Evolutionary conservation across 2,329 filamentous ascomycete genomes (phyloP), one percentile per base, ranked within the genome.

Genomic region (Hymenoscyphus infarciens): DNA sequence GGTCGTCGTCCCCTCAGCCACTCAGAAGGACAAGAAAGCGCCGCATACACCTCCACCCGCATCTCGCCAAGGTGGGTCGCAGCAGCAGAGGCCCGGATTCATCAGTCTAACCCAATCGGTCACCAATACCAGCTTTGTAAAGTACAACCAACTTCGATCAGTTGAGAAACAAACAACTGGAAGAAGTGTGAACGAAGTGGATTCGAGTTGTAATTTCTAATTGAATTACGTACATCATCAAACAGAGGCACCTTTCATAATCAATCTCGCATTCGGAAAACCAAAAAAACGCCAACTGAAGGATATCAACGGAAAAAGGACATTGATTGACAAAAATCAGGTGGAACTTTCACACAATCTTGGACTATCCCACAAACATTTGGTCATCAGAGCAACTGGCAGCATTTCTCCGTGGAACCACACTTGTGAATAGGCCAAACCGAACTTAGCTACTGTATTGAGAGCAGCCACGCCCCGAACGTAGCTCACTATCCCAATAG

Each of bases 41-140:
- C 42, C 19, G 42, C 42, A 22, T 49, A 49, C 42, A 49, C 39
- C 39, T 19, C 15, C 39, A 42, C 42, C 42, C 42, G 42, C 42
- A 49, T 49, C 42, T 49, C 42, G 42, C 42, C 19, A 49, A 22
- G 42, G 42, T 49, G 42, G 42, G 42, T 49, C 42, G 42, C 42
- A 49, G 42, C 19, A 49, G 19, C 42, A 49, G 42, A 49, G 42
- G 42, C 42, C 42, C 42, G 7, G n/a, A 25, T 22, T 22, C n/a
- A 49, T 49, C 42, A 49, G 42, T 49, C 42, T 49, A 49, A 49
- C 42, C 42, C 42, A 49, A 49, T 22, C 42, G 42, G 19, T 49
- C n/a, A 13, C 6, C 42, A 49, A 49, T 15, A 49, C n/a, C 42
- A 49, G n/a, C n/a, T n/a, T 15, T 49, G 6, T 22, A 22, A 49